These are phyloP conservation scores for Gonapodya prolifera DNA, from an alignment of 192 early-diverging fungal genomes.

Conservation along the genomic window DNA sequence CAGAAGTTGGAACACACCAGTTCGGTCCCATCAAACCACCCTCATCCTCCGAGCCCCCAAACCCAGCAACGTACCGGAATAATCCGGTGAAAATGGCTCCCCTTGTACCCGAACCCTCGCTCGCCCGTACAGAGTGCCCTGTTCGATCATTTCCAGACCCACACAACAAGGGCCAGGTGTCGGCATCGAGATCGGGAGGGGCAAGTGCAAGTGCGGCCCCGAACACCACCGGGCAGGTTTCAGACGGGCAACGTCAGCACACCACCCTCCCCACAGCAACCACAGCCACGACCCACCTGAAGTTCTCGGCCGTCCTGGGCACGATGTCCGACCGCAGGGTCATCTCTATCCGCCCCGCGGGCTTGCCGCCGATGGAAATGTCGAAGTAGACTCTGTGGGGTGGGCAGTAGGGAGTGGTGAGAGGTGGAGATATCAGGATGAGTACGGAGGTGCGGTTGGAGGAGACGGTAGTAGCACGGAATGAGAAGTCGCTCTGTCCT, in stretches of 20 bases:
- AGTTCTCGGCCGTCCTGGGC: conserved; percentile 71
- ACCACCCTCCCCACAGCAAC: not conserved
- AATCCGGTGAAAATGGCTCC: conserved; percentile 71
- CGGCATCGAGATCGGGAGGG: no score
- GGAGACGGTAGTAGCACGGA: not conserved
- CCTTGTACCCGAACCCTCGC: conserved; percentile 70
- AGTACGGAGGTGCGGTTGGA: conserved; percentile 5
- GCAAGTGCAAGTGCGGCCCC: no score
- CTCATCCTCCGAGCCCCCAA: conserved; percentile 7
- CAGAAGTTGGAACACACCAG: no score
- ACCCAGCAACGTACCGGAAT: conserved; percentile 40
- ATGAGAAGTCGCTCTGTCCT: conserved; percentile 4
- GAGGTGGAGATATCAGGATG: no score
- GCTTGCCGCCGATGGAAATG: conserved; percentile 22
- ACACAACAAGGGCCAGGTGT: not conserved
- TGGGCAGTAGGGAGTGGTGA: not conserved
- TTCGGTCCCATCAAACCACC: not conserved
- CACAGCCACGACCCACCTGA: conserved; percentile 20
- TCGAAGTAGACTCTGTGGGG: conserved; percentile 29
- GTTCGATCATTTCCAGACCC: no score
- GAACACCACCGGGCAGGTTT: no score
- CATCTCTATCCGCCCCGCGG: conserved; percentile 21
- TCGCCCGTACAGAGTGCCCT: conserved; percentile 71
- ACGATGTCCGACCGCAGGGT: conserved; percentile 51
- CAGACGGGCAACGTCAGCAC: not conserved